phyloP scores from a whole-genome alignment of 805 yeast genomes.

The Saturnispora bothae region DNA sequence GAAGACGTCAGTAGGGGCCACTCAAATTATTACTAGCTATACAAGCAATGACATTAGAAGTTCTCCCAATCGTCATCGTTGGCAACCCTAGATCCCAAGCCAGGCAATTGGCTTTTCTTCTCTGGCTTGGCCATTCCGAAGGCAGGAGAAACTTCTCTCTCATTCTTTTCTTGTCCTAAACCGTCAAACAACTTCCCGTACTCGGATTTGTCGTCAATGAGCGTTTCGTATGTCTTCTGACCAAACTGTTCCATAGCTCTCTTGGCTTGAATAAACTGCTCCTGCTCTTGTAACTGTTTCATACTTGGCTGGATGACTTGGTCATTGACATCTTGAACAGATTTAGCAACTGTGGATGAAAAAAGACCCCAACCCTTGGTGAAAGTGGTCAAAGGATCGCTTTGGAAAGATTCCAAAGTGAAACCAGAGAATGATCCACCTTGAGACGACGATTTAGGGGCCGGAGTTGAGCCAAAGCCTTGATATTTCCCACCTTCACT shows the following conservation, averaged over 20 bases:
- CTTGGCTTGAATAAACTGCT: conserved; percentile 68
- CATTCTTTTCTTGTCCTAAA: conserved; percentile 34
- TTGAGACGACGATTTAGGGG: conserved; percentile 3
- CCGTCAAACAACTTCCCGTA: conserved; percentile 51
- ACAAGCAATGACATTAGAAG: conserved; percentile 30
- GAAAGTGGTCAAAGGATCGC: conserved; percentile 85
- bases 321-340: conserved; percentile 78
- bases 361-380: conserved; percentile 92
- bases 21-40: not conserved
- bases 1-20: too few species aligned
- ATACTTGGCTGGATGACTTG: conserved; percentile 86
- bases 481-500: conserved; percentile 88
- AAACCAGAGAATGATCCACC: conserved; percentile 43
- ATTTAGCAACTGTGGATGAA: conserved; percentile 73
- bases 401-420: conserved; percentile 58
- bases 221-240: conserved; percentile 84
- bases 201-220: conserved; percentile 41
- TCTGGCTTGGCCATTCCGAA: conserved; percentile 53
- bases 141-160: conserved; percentile 43
- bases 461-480: conserved; percentile 77
- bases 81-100: conserved; percentile 28
- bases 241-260: conserved; percentile 97
- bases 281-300: conserved; percentile 69
- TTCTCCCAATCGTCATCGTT: conserved; percentile 62
- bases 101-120: conserved; percentile 46